Base-by-base conservation (phyloP, 2,329 filamentous ascomycete genomes). In the Fusarium avenaceum region DNA sequence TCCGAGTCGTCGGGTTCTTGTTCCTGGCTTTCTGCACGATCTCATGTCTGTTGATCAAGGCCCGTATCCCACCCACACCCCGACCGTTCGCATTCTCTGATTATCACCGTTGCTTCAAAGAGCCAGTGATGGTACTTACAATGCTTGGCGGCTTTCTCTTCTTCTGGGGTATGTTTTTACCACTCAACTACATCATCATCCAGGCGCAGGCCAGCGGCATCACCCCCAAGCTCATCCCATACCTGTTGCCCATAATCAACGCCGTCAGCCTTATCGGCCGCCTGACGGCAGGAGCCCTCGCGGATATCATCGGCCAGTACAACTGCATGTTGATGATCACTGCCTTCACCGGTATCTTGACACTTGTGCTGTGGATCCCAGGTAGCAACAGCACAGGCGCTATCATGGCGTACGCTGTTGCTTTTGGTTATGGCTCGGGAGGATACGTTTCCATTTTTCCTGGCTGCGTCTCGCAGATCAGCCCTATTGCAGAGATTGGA, bases 151-250 rank as follows among this genome's bases (percentile, higher is more conserved):
- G 55, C 0, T 58, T 58, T 6, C 3, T 58, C 6, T 58, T 46
- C 11, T 58, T 58, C 1, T 58, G 40, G 50, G 55, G 55, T 0
- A 58, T 57, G 50, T 58, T 58, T 10, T 4, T 58, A 0, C 55
- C 40, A 0, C 0, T 57, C 1, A 58, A 32, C 11, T 58, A 46
- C 20, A 58, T 58, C 6, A 58, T 58, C 2, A 15, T 57, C 0
- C 32, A 58, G 2, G 55, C 55, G 3, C 46, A 46, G 26, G 40
- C 51, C 0, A 58, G 40, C 4, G 32, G 51, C 0, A 17, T 57
- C 4, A 32, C 55, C 0, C 0, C 51, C 0, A 6, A 8, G 0
- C 42, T 58, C 0, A 51, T 57, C 0, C 40, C 55, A 1, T 57
- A 58, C 2, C 19, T 57, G 2, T 3, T 58, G 0, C 55, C 51